Percentiles rank a stretch among this genome's conserved stretches.
Evolutionary conservation across 129 eudicot genomes (phyloP).

Genomic region (Solidago caesia): DNA sequence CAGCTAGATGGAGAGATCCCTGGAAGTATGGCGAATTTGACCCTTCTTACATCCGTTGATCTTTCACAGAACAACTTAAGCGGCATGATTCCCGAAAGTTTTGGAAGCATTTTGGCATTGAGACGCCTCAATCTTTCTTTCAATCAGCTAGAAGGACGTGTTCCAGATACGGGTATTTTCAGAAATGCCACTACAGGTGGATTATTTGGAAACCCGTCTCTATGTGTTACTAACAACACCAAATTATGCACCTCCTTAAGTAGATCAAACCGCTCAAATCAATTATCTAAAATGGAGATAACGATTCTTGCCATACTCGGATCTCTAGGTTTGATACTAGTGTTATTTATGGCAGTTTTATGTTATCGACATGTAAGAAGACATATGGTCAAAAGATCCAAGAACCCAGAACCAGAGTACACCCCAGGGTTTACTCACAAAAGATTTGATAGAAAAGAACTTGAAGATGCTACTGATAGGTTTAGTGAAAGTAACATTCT

Average conservation of each 20-base stretch:
- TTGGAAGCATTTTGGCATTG: slow-evolving; percentile 37
- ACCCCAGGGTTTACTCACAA: slow-evolving; percentile 32
- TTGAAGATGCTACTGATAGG: slow-evolving; percentile 50
- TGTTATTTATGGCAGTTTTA: slow-evolving; percentile 32
- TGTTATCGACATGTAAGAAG: slow-evolving; percentile 22
- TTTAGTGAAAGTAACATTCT: slow-evolving; percentile 56
- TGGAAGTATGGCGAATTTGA: slow-evolving; percentile 37
- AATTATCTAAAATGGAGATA: slow-evolving; percentile 38
- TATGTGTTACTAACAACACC: slow-evolving; percentile 47
- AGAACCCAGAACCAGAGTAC: slow-evolving; percentile 34
- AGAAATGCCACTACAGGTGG: slow-evolving; percentile 32
- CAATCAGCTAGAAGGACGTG: slow-evolving; percentile 71
- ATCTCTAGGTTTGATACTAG: slow-evolving; percentile 29
- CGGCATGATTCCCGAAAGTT: slow-evolving; percentile 51
- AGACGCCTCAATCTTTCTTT: slow-evolving; percentile 65
- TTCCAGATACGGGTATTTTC: slow-evolving; percentile 54
- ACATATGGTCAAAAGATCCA: slow-evolving; percentile 1
- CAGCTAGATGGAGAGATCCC: slow-evolving; percentile 66
- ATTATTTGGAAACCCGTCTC: slow-evolving; percentile 61
- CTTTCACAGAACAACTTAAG: slow-evolving; percentile 64
- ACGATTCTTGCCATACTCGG: slow-evolving; percentile 39
- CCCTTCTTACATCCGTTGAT: slow-evolving; percentile 47
- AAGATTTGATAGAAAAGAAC: slow-evolving; percentile 53
- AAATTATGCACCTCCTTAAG: slow-evolving; percentile 30
- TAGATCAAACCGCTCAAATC: slow-evolving; percentile 17